Base-by-base conservation (phyloP, 139 green algal genomes). In the Chlorella sp. region DNA sequence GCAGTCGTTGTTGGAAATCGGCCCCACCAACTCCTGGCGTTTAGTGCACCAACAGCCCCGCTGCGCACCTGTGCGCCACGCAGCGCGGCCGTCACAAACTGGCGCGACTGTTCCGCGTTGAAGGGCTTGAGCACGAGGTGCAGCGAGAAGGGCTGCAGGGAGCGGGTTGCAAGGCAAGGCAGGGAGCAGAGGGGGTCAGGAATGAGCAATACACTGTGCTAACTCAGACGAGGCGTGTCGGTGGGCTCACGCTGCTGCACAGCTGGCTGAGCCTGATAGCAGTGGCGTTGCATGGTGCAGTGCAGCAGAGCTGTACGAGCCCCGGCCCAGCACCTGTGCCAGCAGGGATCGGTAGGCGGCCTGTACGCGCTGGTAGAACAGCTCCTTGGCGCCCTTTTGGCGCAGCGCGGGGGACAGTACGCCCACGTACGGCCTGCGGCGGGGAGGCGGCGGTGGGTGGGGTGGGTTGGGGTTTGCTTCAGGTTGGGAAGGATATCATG, bases 331-430 rank as follows among this genome's bases (percentile, higher is more conserved):
- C 40, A 83, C 77, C 77, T 83, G 77, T n/a, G 34, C 36, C 68
- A 92, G 83, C 74, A 92, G 68, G 62, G 89, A 83, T n/a, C 85
- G 80, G 87, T 92, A 92, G 72, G 90, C 88, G 38, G 89, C 88
- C 34, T 84, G 85, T 34, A 94, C 82, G 67, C 90, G 90, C 20
- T 89, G 87, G 72, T 85, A 87, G 38, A 92, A 54, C 54, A 88
- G 78, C n/a, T 88, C 88, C 69, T 91, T 91, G 41, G 83, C 81
- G 77, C 76, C 73, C 84, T 79, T 78, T 74, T 89, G 81, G 72
- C 89, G 89, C 58, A 76, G 30, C 44, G 56, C 41, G 58, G 73
- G 73, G 43, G 75, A 51, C 36, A 75, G 69, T 5, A 17, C 28
- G 30, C 56, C 77, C 68, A 85, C 60, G 38, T 77, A 38, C 5